Base-by-base conservation (phyloP, 257 asterid genomes). In the Coffea canephora region DNA sequence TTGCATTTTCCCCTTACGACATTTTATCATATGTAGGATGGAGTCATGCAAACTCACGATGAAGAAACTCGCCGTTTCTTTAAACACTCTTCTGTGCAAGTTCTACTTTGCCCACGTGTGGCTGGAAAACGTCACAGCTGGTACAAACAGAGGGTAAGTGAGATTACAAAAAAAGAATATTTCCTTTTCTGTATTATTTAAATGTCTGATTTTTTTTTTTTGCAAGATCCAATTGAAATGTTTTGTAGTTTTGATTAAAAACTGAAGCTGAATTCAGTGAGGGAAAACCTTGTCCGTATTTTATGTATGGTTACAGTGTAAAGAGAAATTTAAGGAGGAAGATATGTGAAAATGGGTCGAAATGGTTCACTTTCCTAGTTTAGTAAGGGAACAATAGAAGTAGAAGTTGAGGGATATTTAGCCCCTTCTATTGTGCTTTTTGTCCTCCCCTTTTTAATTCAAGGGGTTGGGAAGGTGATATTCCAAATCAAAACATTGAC, bases 41-140 rank as follows among this genome's bases (percentile, higher is more conserved):
- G 99, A 75, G 92, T 96, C 84, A 96, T 96, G 99, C 88, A 85
- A 89, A 96, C 99, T 83, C 99, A 94, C 77, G 99, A 96, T 84
- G 97, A 96, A 89, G 99, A 96, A 87, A 94, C 96, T 85, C 97
- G 98, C 3, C 94, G 90, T 31, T 96, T 82, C 84, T 96, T 96
- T 62, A 96, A 96, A 85, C 93, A 90, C 78, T 96, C 99, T 76
- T 94, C 99, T 25, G 99, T 96, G 65, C 97, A 92, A 89, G 99
- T 96, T 79, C 83, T 96, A 84, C 99, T 96, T 78, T 88, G 96
- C 85, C 92, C 98, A 80, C 96, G 99, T 83, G 95, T 77, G 76
- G 99, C 98, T 79, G 99, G 99, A 85, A 94, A 96, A 81, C 95
- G 93, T 70, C 97, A 89, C 88, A 94, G 99, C 89, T 94, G 99